Evolutionary conservation across 2,329 filamentous ascomycete species (phyloP).

Genomic region (Ampelomyces quisqualis): DNA sequence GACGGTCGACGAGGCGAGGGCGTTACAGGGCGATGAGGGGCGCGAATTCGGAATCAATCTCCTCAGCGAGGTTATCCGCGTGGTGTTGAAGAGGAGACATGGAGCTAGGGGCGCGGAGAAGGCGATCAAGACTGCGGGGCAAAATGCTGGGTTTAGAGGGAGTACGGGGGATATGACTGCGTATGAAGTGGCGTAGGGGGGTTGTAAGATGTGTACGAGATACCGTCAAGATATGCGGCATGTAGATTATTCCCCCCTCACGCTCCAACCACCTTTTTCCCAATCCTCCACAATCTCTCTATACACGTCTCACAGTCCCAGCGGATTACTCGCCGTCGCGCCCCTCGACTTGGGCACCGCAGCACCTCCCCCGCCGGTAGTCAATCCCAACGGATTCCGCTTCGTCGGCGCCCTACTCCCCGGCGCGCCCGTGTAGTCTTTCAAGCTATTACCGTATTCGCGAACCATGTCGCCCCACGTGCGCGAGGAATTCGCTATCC

Average conservation of each 20-base stretch:
- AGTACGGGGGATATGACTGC: slow-evolving; percentile 36
- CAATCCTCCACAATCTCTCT: slow-evolving; percentile 6
- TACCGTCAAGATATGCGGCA: no score
- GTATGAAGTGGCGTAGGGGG: slow-evolving; percentile 19
- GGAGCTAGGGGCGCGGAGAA: slow-evolving; percentile 28
- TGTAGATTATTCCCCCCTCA: no score
- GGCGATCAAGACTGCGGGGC: slow-evolving; percentile 32
- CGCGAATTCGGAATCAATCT: slow-evolving; percentile 29
- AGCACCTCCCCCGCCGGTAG: slow-evolving; percentile 33
- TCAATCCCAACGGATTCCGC: slow-evolving; percentile 50
- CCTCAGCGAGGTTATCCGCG: slow-evolving; percentile 37
- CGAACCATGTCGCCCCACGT: slow-evolving; percentile 52
- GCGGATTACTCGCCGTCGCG: slow-evolving; percentile 45
- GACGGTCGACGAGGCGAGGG: slow-evolving; percentile 10
- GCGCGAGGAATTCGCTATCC: slow-evolving; percentile 49
- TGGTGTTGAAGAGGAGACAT: slow-evolving; percentile 26
- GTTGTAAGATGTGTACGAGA: no score
- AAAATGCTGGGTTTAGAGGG: slow-evolving; percentile 26
- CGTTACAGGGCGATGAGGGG: slow-evolving; percentile 22
- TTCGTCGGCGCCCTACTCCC: slow-evolving; percentile 49
- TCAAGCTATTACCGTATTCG: slow-evolving; percentile 54
- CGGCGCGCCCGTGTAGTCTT: slow-evolving; percentile 49
- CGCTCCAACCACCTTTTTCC: no score
- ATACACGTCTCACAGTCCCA: slow-evolving; percentile 39
- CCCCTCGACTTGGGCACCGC: slow-evolving; percentile 31